Evolutionary conservation across 371 early-diverging fungal genomes (phyloP).

Genomic region (Mucor piriformis): DNA sequence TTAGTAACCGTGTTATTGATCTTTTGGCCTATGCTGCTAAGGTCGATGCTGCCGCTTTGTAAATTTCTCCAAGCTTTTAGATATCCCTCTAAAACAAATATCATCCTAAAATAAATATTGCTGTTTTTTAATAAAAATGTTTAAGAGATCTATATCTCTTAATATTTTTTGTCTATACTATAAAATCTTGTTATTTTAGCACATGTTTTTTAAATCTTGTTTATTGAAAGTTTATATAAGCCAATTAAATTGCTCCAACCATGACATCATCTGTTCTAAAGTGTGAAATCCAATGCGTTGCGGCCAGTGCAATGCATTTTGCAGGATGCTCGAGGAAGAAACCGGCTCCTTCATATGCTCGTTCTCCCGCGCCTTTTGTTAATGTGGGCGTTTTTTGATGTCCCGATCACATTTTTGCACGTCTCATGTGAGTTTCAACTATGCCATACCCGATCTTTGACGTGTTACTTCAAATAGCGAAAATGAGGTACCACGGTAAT

Average conservation of each 20-base stretch:
- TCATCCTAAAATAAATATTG: not conserved
- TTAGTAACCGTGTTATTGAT: slow-evolving; percentile 85
- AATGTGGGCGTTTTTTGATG: not conserved
- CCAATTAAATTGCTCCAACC: too few species aligned
- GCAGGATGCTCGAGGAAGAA: not conserved
- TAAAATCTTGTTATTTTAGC: not conserved
- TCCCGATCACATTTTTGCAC: not conserved
- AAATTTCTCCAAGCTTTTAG: slow-evolving; percentile 6
- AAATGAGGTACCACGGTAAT: too few species aligned
- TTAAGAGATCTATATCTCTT: not conserved
- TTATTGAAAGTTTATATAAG: too few species aligned
- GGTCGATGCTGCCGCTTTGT: slow-evolving; percentile 46
- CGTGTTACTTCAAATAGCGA: not conserved
- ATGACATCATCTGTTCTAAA: too few species aligned
- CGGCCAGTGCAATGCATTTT: not conserved
- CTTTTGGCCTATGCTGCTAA: slow-evolving; percentile 78
- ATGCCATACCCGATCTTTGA: not conserved
- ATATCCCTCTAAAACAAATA: not conserved
- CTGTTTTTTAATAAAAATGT: not conserved
- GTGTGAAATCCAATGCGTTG: too few species aligned
- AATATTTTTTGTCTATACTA: not conserved
- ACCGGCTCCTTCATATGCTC: not conserved
- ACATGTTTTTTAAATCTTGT: too few species aligned
- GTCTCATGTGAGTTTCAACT: slow-evolving; percentile 1
- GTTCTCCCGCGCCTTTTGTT: not conserved